Percentiles rank a stretch among this genome's conserved stretches.
Conservation (phyloP, 176 grass and related monocot species). For the Triticum timopheevii region DNA sequence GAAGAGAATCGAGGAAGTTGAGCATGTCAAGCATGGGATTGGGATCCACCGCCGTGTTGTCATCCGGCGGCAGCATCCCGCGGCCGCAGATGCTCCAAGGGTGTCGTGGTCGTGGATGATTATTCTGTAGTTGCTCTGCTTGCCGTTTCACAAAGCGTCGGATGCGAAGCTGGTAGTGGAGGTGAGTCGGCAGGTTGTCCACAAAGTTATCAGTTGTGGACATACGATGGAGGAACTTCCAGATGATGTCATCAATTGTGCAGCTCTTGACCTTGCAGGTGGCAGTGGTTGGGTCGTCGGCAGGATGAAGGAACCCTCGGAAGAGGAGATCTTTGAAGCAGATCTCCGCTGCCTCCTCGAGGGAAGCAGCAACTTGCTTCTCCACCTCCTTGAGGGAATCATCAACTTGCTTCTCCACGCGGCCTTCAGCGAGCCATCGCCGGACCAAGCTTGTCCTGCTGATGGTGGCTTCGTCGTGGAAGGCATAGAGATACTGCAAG, state of each 20-base stretch:
- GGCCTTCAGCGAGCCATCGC: slow-evolving; percentile 2
- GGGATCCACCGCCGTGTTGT: background rate
- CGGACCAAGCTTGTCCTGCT: slow-evolving; percentile 24
- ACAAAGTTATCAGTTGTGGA: background rate
- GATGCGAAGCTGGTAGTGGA: background rate
- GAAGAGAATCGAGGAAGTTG: background rate
- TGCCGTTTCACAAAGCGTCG: background rate
- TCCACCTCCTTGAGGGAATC: too few relatives aligned
- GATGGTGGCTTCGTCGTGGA: background rate
- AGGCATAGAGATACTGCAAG: slow-evolving; percentile 6
- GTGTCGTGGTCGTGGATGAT: too few relatives aligned
- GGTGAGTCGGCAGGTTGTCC: background rate
- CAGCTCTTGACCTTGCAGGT: background rate
- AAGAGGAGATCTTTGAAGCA: background rate
- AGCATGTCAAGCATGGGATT: background rate
- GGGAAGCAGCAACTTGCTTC: background rate
- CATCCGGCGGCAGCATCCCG: too few relatives aligned
- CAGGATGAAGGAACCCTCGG: background rate
- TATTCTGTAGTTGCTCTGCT: background rate
- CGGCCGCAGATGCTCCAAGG: background rate
- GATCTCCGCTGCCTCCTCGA: background rate
- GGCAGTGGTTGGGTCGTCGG: fast-evolving
- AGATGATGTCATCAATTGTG: background rate
- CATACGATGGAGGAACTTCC: background rate
- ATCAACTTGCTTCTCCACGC: background rate